Conservation (phyloP, 1,139 yeast species). For the Suhomyces atakaporum region DNA sequence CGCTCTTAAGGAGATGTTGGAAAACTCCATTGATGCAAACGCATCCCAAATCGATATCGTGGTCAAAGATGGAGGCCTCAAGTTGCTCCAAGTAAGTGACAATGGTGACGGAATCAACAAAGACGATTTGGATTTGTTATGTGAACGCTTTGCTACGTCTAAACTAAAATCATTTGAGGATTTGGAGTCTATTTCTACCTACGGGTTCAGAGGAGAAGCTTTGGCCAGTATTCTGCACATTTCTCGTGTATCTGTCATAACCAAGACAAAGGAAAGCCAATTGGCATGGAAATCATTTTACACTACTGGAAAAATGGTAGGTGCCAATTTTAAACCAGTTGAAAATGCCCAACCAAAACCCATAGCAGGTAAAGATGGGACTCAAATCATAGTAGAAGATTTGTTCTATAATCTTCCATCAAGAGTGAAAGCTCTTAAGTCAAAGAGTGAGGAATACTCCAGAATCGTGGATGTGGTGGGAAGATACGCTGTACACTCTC, state of each 20-base stretch:
- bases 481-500: slow-evolving; percentile 76
- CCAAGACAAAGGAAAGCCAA: slow-evolving; percentile 60
- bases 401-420: slow-evolving; percentile 88
- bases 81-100: slow-evolving; percentile 53
- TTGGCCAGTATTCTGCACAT: slow-evolving; percentile 62
- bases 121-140: slow-evolving; percentile 48
- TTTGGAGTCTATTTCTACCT: slow-evolving; percentile 48
- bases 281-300: slow-evolving; percentile 74
- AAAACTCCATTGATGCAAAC: slow-evolving; percentile 55
- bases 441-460: slow-evolving; percentile 73
- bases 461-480: slow-evolving; percentile 82
- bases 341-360: slow-evolving; percentile 57
- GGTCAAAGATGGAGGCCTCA: slow-evolving; percentile 57
- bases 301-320: slow-evolving; percentile 59
- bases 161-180: slow-evolving; percentile 53
- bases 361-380: slow-evolving; percentile 85
- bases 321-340: slow-evolving; percentile 33
- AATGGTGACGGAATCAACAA: slow-evolving; percentile 53
- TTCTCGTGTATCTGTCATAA: slow-evolving; percentile 71
- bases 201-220: slow-evolving; percentile 67
- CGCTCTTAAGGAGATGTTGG: slow-evolving; percentile 58
- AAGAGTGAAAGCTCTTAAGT: slow-evolving; percentile 63
- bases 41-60: slow-evolving; percentile 50
- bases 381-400: slow-evolving; percentile 84
- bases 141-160: slow-evolving; percentile 62